Evolutionary conservation across 371 early-diverging fungal genomes (phyloP).

Genomic region (Mucor indicus): DNA sequence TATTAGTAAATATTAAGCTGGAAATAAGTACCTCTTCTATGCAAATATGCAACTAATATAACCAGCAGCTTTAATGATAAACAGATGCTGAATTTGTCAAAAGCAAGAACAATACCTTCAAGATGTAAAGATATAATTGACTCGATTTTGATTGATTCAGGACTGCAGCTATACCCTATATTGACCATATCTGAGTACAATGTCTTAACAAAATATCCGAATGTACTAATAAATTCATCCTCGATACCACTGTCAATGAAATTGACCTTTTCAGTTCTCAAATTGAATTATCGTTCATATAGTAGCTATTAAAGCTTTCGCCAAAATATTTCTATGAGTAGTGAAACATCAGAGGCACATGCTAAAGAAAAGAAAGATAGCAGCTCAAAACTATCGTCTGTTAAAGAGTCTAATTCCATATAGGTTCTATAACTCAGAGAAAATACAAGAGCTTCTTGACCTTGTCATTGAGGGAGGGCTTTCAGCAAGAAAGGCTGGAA

Average conservation of each 20-base stretch:
- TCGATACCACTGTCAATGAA: constrained; percentile 5
- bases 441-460: background rate
- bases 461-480: constrained; percentile 2
- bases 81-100: constrained; percentile 8
- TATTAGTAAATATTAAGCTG: constrained; percentile 2
- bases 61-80: constrained; percentile 9
- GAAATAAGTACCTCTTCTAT: constrained; percentile 6
- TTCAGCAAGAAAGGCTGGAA: constrained; percentile 4
- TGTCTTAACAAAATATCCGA: constrained; percentile 4
- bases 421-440: constrained; percentile 1
- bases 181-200: constrained; percentile 9
- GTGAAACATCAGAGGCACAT: constrained; percentile 5
- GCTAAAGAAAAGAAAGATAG: constrained; percentile 4
- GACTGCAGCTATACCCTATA: constrained; percentile 8
- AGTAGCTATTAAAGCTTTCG: constrained; percentile 5
- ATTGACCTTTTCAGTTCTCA: constrained; percentile 10
- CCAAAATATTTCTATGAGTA: constrained; percentile 9
- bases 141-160: constrained; percentile 15
- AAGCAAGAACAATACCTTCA: constrained; percentile 12
- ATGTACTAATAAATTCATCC: constrained; percentile 2
- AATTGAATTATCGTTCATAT: constrained; percentile 11
- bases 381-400: constrained; percentile 6
- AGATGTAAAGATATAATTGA: constrained; percentile 13
- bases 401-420: constrained; percentile 7
- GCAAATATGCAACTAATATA: constrained; percentile 2